Base-by-base conservation (phyloP, 2,329 filamentous ascomycete genomes). In the Colletotrichum acutatum region DNA sequence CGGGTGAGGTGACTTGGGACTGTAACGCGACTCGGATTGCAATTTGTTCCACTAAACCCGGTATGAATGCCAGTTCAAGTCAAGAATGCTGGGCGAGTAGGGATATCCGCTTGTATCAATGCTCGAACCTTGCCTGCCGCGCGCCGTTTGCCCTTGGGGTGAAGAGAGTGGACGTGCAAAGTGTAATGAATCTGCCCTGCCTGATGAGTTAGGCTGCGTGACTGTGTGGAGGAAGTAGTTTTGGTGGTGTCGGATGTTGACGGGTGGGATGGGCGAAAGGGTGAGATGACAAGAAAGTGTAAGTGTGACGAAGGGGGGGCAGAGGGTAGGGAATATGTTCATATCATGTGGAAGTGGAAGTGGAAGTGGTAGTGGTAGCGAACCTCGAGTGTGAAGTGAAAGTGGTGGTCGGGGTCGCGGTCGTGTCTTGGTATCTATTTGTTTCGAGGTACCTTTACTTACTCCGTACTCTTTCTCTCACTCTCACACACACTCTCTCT, bases 231-330 rank as follows among this genome's bases (percentile, higher is more conserved):
- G 32, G 64, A 59, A 56, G 70, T 63, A 69, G 65, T 70, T 67
- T 63, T 57, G 52, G 66, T 58, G 65, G 70, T 73, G 61, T 72
- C 66, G 70, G 70, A 65, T 64, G 66, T 60, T 46, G 66, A 49
- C 60, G 72, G 64, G 70, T 73, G 65, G 57, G 66, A 73, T 70
- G 65, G 54, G 70, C 56, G 63, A 62, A 70, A 68, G 61, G 22
- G 72, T 66, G 70, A 74, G 74, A 70, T 64, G 74, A 63, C 59
- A 72, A 75, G 66, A 73, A 74, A 65, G 66, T 69, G 60, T 42
- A 42, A 42, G 34, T 42, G 30, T 52, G 59, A 46, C 28, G 59
- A 57, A 59, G 52, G 52, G 52, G 37, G 54, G 16, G n/a, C 19
- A 52, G 42, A 57, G 63, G 54, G 57, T 42, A 42, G 28, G 63